Evolutionary conservation across 768 basidiomycete species (phyloP).

Genomic region (Flagelloscypha sp.): DNA sequence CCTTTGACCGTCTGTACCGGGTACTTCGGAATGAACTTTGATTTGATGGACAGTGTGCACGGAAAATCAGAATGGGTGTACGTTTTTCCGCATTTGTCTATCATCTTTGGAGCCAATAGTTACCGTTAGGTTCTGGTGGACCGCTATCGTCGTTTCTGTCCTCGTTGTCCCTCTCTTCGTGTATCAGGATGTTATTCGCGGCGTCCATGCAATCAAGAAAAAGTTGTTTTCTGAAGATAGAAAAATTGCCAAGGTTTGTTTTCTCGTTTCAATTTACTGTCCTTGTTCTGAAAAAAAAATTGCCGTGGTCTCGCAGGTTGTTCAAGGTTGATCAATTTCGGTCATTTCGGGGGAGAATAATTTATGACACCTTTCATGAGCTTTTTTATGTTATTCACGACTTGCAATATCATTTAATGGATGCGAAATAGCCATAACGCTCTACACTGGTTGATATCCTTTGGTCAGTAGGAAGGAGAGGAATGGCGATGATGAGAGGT

Average conservation of each 20-base stretch:
- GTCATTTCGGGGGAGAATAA: too few relatives aligned
- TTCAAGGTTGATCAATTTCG: too few relatives aligned
- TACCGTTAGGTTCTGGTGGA: conserved; percentile 51
- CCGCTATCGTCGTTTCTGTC: conserved; percentile 52
- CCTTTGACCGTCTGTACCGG: conserved; percentile 64
- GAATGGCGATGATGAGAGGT: too few relatives aligned
- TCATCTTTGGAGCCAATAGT: not conserved
- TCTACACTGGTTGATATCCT: too few relatives aligned
- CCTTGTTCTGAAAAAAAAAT: too few relatives aligned
- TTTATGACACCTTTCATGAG: too few relatives aligned
- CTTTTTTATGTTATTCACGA: too few relatives aligned
- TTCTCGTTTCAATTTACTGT: too few relatives aligned
- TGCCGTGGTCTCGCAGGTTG: too few relatives aligned
- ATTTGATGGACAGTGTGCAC: conserved; percentile 39
- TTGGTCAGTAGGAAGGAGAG: too few relatives aligned
- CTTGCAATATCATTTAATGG: too few relatives aligned
- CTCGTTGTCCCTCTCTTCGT: conserved; percentile 46
- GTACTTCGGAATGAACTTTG: conserved; percentile 70
- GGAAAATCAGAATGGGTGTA: conserved; percentile 40
- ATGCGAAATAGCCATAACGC: too few relatives aligned
- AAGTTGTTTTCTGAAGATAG: conserved; percentile 22
- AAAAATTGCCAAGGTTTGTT: conserved; percentile 23
- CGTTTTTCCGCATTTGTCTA: conserved; percentile 12
- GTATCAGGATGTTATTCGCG: conserved; percentile 37
- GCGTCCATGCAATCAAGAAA: conserved; percentile 41